phyloP scores from a whole-genome alignment of 2,329 filamentous ascomycete genomes.

The Chrysoporthe austroafricana region DNA sequence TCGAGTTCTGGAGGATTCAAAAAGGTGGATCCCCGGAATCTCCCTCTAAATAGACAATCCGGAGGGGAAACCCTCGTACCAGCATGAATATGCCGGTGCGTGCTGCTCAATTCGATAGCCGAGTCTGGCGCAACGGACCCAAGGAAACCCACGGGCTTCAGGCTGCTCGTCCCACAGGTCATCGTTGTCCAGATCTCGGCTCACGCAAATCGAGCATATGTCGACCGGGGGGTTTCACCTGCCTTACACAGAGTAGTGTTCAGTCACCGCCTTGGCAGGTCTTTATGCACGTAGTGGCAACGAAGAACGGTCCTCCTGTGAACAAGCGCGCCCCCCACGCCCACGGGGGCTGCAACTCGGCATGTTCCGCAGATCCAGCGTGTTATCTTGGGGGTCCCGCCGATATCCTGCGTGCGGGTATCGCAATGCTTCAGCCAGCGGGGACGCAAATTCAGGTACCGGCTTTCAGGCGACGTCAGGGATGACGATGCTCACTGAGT shows the following conservation, averaged over 20 bases:
- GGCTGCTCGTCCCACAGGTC: neutral
- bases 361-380: neutral
- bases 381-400: constrained; percentile 3
- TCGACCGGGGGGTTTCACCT: neutral
- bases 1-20: neutral
- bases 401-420: neutral
- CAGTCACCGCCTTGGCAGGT: neutral
- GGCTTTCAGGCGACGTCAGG: neutral
- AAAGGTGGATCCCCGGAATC: neutral
- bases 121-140: neutral
- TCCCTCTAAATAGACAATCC: neutral
- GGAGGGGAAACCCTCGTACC: no score
- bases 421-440: neutral
- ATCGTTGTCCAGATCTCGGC: neutral
- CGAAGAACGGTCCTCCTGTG: neutral
- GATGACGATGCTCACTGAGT: neutral
- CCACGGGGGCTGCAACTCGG: neutral
- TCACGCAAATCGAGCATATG: neutral
- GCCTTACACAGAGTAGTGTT: constrained; percentile 4
- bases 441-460: neutral
- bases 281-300: constrained; percentile 1
- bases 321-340: neutral
- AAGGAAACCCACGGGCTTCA: neutral
- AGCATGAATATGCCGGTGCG: neutral
- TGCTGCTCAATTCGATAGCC: neutral